These are phyloP conservation scores for Anethum foeniculum DNA, from an alignment of 140 eudicot species.

Conservation along the genomic window DNA sequence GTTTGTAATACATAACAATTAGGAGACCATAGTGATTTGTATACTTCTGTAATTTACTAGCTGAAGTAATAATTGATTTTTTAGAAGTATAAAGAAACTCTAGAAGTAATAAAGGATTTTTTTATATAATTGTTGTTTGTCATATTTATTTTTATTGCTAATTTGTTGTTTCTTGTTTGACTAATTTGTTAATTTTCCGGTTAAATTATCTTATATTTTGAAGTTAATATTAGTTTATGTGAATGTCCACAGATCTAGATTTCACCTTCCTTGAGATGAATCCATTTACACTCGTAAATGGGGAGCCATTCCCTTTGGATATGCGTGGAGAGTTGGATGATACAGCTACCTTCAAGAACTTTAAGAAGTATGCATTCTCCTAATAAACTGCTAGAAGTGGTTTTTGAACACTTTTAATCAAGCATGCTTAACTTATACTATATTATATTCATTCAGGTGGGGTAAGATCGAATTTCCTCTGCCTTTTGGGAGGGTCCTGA, in stretches of 20 bases:
- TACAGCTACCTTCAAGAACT: conserved; percentile 84
- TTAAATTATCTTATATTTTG: background rate
- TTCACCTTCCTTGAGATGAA: conserved; percentile 89
- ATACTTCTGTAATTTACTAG: background rate
- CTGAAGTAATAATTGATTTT: background rate
- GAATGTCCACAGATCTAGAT: conserved; percentile 52
- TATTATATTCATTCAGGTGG: conserved; percentile 43
- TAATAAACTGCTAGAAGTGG: background rate
- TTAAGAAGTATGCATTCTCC: conserved; percentile 48
- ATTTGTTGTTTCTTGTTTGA: background rate
- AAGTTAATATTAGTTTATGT: background rate
- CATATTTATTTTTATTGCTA: background rate
- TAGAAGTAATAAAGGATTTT: too few relatives aligned
- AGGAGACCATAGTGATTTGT: background rate
- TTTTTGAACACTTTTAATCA: background rate
- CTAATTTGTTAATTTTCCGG: background rate
- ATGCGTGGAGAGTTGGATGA: conserved; percentile 96
- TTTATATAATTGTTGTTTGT: background rate
- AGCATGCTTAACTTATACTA: background rate
- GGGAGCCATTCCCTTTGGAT: conserved; percentile 74
- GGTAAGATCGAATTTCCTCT: conserved; percentile 76
- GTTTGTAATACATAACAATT: background rate
- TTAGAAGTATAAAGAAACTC: background rate
- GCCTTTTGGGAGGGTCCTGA: conserved; percentile 83
- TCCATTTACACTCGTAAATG: conserved; percentile 71